Evolutionary conservation across 352 stramenopile species (phyloP).

Genomic region (Phytophthora ohioensis): DNA sequence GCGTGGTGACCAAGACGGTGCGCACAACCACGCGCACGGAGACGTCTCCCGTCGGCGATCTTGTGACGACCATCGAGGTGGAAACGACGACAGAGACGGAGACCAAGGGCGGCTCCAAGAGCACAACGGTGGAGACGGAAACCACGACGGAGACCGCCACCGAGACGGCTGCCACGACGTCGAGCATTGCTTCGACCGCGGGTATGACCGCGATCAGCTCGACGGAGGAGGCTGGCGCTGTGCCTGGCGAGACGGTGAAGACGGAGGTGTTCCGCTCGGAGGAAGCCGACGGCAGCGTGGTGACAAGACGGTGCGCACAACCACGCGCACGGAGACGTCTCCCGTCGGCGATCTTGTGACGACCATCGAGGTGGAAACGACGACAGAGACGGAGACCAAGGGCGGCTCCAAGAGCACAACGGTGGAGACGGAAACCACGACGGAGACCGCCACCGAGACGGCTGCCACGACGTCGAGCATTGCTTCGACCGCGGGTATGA

Average conservation of each 20-base stretch:
- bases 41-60: conserved; percentile 4
- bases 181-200: conserved; percentile 18
- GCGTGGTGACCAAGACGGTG: conserved; percentile 23
- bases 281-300: conserved; percentile 22
- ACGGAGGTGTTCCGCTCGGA: conserved; percentile 27
- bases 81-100: conserved; percentile 21
- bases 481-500: conserved; percentile 22
- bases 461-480: conserved; percentile 17
- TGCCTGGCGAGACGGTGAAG: conserved; percentile 20
- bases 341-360: conserved; percentile 3
- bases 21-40: conserved; percentile 21
- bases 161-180: conserved; percentile 18
- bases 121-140: conserved; percentile 25
- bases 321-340: neutral
- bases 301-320: conserved; percentile 29
- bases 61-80: conserved; percentile 25
- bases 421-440: conserved; percentile 27
- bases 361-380: conserved; percentile 30
- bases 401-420: conserved; percentile 22
- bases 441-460: conserved; percentile 25
- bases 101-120: conserved; percentile 18
- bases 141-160: conserved; percentile 23
- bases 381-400: conserved; percentile 20
- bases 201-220: conserved; percentile 19
- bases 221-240: conserved; percentile 20